phyloP scores from a whole-genome alignment of 805 yeast species.

The Schwanniomyces polymorphus region DNA sequence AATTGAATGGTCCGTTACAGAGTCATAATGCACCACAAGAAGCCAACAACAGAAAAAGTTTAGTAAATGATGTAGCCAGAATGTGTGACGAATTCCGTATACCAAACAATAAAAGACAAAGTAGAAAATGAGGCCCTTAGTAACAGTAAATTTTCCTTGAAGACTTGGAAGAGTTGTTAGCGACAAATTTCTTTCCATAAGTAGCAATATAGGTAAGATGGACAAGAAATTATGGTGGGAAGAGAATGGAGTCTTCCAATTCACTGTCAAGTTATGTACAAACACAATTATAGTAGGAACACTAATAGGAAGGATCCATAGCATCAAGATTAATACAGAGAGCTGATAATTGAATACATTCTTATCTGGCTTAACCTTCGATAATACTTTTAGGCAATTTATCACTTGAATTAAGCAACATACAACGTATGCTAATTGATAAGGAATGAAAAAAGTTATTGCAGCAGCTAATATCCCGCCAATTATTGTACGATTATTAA shows the following conservation, averaged over 20 bases:
- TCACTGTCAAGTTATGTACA: constrained; percentile 71
- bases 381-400: constrained; percentile 43
- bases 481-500: constrained; percentile 24
- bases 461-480: constrained; percentile 35
- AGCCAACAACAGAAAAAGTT: constrained; percentile 63
- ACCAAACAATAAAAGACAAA: constrained; percentile 60
- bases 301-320: constrained; percentile 79
- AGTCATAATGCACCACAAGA: constrained; percentile 14
- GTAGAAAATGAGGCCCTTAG: constrained; percentile 42
- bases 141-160: constrained; percentile 7
- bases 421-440: constrained; percentile 72
- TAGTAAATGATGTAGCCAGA: constrained; percentile 77
- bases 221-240: constrained; percentile 85
- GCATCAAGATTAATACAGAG: constrained; percentile 64
- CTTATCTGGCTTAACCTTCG: constrained; percentile 5
- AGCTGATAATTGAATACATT: constrained; percentile 56
- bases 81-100: constrained; percentile 81
- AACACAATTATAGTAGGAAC: constrained; percentile 79
- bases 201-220: constrained; percentile 65
- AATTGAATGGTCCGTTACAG: not conserved
- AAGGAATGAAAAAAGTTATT: constrained; percentile 71
- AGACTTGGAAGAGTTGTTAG: constrained; percentile 47
- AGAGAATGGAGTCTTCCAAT: constrained; percentile 81
- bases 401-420: constrained; percentile 57
- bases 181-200: constrained; percentile 56